Percentiles rank a stretch among this genome's conserved stretches.
Evolutionary conservation across 768 basidiomycete genomes (phyloP).

Genomic region (Rhizopogon sp.): DNA sequence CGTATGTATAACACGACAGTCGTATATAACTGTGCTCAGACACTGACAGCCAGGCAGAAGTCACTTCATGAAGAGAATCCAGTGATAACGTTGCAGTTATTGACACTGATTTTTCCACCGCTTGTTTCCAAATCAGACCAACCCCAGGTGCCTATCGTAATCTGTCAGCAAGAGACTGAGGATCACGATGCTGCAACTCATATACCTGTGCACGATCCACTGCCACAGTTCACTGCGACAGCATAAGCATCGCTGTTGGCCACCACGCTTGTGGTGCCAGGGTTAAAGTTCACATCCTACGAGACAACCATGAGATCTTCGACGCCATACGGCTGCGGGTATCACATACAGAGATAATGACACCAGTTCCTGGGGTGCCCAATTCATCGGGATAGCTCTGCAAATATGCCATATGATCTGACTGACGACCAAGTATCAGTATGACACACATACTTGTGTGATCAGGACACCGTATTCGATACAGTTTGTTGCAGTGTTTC

Average conservation of each 20-base stretch:
- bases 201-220: slow-evolving; percentile 44
- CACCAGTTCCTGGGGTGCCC: slow-evolving; percentile 52
- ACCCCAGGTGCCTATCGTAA: slow-evolving; percentile 40
- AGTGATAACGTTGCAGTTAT: slow-evolving; percentile 20
- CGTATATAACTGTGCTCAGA: not conserved
- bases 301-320: not conserved
- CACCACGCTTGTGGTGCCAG: slow-evolving; percentile 34
- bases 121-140: slow-evolving; percentile 41
- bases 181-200: not conserved
- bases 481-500: slow-evolving; percentile 48
- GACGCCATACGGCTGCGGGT: not conserved
- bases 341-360: slow-evolving; percentile 47
- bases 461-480: slow-evolving; percentile 53
- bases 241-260: slow-evolving; percentile 38
- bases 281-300: slow-evolving; percentile 46
- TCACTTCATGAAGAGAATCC: slow-evolving; percentile 25
- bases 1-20: not conserved
- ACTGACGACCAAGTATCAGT: not conserved
- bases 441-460: slow-evolving; percentile 37
- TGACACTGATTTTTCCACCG: slow-evolving; percentile 33
- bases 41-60: not conserved
- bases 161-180: not conserved
- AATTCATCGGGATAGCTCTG: slow-evolving; percentile 54
- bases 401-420: not conserved
- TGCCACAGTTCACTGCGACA: slow-evolving; percentile 55